A percentile compares a stretch with the other conserved stretches of the same genome.
phyloP scores from a whole-genome alignment of 2,329 filamentous ascomycete species.

The Aspergillus piperis region DNA sequence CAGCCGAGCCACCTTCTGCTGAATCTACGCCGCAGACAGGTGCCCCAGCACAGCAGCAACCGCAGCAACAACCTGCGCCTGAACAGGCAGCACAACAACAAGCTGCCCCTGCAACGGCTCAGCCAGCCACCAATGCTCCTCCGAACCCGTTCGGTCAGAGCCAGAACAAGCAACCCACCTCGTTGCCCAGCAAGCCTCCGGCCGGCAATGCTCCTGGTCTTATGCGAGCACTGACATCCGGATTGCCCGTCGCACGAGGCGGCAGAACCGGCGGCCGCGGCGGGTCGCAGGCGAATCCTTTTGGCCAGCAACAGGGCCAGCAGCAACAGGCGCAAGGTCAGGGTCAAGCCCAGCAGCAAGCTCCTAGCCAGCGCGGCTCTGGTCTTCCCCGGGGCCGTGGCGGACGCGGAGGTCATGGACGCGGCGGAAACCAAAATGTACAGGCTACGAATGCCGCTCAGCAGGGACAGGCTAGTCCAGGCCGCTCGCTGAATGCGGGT shows the following conservation, averaged over 20 bases:
- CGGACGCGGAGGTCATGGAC: conserved; percentile 38
- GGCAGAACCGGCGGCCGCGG: conserved; percentile 45
- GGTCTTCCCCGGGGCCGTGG: conserved; percentile 49
- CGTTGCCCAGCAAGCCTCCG: conserved; percentile 37
- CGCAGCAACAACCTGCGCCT: conserved; percentile 14
- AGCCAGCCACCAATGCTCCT: conserved; percentile 16
- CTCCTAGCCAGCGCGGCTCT: conserved; percentile 35
- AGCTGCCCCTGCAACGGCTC: conserved; percentile 18
- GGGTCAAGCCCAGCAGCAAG: conserved; percentile 22
- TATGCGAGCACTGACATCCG: conserved; percentile 46
- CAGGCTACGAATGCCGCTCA: conserved; percentile 38
- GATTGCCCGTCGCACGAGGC: conserved; percentile 47
- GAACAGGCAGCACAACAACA: conserved; percentile 22
- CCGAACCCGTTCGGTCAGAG: conserved; percentile 32
- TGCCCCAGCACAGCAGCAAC: conserved; percentile 20
- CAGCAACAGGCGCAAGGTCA: conserved; percentile 27
- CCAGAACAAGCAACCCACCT: conserved; percentile 28
- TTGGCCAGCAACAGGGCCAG: conserved; percentile 29
- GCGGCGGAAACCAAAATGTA: conserved; percentile 45
- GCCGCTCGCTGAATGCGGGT: conserved; percentile 48
- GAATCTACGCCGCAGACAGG: conserved; percentile 16
- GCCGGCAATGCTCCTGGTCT: conserved; percentile 44
- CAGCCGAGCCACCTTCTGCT: conserved; percentile 11
- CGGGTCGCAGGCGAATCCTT: conserved; percentile 31
- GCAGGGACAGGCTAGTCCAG: conserved; percentile 30